phyloP scores from a whole-genome alignment of 257 asterid species.

The Salvia rosmarinus region DNA sequence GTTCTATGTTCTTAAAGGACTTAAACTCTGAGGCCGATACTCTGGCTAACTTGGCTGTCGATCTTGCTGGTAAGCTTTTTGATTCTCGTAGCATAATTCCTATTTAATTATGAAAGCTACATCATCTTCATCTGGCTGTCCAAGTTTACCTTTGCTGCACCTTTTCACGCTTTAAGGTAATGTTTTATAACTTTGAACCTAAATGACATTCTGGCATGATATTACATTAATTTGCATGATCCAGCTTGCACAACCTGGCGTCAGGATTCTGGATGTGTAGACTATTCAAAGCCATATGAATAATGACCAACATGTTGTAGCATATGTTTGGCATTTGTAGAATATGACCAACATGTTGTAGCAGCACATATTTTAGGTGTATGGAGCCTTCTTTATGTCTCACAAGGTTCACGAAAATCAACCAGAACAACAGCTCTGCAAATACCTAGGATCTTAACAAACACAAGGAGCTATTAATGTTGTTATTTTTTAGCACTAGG shows the following conservation, averaged over 20 bases:
- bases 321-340: conserved; percentile 12
- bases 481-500: neutral
- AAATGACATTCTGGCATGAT: conserved; percentile 20
- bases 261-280: neutral
- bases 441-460: neutral
- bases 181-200: conserved; percentile 24
- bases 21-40: conserved; percentile 91
- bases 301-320: no score
- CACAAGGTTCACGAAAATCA: conserved; percentile 10
- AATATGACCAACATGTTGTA: neutral
- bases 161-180: conserved; percentile 90
- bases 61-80: conserved; percentile 67
- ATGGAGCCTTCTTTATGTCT: neutral
- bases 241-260: conserved; percentile 22
- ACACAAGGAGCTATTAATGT: neutral
- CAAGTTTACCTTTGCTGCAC: conserved; percentile 95
- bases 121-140: conserved; percentile 26
- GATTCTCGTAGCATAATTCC: neutral
- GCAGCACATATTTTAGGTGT: neutral
- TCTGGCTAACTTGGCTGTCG: conserved; percentile 89
- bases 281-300: neutral
- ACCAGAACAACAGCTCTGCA: neutral
- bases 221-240: conserved; percentile 20
- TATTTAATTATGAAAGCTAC: neutral
- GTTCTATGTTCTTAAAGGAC: conserved; percentile 53